A percentile compares a stretch with the other conserved stretches of the same genome.
phyloP scores from a whole-genome alignment of 345 rosid species.

The Pugionium dolabratum region DNA sequence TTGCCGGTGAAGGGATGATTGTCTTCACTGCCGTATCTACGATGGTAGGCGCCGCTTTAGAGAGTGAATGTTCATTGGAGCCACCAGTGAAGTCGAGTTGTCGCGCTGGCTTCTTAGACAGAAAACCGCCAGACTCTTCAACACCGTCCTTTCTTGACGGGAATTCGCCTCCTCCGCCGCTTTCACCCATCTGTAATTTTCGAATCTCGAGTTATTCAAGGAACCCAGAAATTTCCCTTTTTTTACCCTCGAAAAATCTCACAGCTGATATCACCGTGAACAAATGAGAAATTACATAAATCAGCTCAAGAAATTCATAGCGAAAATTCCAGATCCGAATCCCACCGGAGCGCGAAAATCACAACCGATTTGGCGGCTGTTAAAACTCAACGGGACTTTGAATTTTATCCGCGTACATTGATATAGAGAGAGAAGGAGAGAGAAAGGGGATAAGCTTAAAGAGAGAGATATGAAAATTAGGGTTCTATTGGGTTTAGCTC shows the following conservation, averaged over 20 bases:
- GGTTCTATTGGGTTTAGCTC: conserved; percentile 36
- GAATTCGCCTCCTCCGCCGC: conserved; percentile 48
- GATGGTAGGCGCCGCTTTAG: conserved; percentile 27
- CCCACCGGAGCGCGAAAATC: conserved; percentile 30
- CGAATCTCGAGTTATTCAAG: conserved; percentile 31
- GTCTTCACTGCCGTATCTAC: conserved; percentile 18
- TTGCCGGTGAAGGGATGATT: conserved; percentile 22
- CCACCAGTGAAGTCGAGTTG: conserved; percentile 89
- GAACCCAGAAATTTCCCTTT: conserved; percentile 32
- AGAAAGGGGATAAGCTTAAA: conserved; percentile 12
- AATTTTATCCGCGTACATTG: conserved; percentile 36
- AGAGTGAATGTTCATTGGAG: conserved; percentile 53
- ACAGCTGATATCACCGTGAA: conserved; percentile 20
- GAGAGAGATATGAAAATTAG: conserved; percentile 14
- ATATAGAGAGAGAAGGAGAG: conserved; percentile 12
- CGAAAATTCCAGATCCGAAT: conserved; percentile 50
- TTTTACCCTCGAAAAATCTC: not conserved
- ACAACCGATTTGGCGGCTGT: conserved; percentile 32
- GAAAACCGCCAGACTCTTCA: conserved; percentile 24
- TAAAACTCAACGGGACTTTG: conserved; percentile 47
- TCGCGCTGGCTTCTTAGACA: conserved; percentile 76
- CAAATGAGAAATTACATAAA: conserved; percentile 32
- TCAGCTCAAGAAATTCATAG: conserved; percentile 31
- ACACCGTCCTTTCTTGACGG: conserved; percentile 61
- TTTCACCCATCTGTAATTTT: conserved; percentile 55